A percentile compares a stretch with the other conserved stretches of the same genome.
These are phyloP conservation scores for Isochrysis galbana DNA, from an alignment of 78 protist genomes.

Conservation along the genomic window DNA sequence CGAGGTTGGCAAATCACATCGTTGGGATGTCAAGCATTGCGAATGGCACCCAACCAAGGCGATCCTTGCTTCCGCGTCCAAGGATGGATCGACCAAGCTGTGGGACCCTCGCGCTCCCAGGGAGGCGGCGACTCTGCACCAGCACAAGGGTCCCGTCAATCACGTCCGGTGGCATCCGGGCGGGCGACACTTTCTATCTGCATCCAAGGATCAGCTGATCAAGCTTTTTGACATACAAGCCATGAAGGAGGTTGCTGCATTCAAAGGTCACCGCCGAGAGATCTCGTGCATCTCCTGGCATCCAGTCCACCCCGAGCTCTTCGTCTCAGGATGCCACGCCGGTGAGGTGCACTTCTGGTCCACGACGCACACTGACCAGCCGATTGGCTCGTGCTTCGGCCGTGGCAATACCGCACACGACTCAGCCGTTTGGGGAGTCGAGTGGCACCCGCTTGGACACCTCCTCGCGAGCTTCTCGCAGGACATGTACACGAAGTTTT, in stretches of 20 bases:
- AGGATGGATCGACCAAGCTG: constrained; percentile 74
- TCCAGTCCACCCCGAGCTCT: constrained; percentile 76
- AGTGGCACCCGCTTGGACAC: constrained; percentile 96
- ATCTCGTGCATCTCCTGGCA: constrained; percentile 74
- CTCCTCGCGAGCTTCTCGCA: constrained; percentile 72
- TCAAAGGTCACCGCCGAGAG: constrained; percentile 81
- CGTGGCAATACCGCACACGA: constrained; percentile 73
- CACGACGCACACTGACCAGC: not conserved
- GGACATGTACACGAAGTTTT: constrained; percentile 83
- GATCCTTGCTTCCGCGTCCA: constrained; percentile 80
- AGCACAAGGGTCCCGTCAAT: constrained; percentile 70
- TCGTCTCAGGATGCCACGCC: constrained; percentile 81
- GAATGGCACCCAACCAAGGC: constrained; percentile 88
- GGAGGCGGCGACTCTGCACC: constrained; percentile 65
- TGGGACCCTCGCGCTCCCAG: constrained; percentile 86
- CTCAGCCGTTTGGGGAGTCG: constrained; percentile 68
- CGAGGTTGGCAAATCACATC: constrained; percentile 59
- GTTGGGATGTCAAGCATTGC: constrained; percentile 79
- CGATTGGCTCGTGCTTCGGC: constrained; percentile 3
- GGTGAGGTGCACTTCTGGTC: constrained; percentile 80
- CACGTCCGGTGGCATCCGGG: constrained; percentile 71
- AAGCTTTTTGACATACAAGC: constrained; percentile 84
- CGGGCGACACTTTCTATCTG: constrained; percentile 78
- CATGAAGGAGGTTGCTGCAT: constrained; percentile 73
- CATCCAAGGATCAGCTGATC: constrained; percentile 74